Base-by-base conservation (phyloP, 108 stramenopile genomes). In the Mediolabrus comicus region DNA sequence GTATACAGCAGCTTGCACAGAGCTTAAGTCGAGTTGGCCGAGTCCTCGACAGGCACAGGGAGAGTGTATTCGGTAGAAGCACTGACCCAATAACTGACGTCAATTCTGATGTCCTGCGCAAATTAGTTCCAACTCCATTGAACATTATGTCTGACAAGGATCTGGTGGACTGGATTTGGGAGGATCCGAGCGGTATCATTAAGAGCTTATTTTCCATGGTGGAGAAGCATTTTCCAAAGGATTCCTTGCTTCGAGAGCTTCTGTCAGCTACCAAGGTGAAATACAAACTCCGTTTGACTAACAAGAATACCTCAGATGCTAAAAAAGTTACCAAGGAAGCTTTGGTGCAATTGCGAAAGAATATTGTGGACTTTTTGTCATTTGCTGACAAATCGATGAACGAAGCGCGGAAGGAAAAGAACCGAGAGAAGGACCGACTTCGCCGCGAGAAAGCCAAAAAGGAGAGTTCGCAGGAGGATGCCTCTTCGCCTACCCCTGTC, bases 1-100 rank as follows among this genome's bases (percentile, higher is more conserved):
- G 92, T 14, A 91, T 94, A 62, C 92, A 94, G 55, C 88, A 89
- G 70, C 79, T 95, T 49, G 86, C 94, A 3, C 91, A 92, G 49
- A 79, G 86, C 24, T 71, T 95, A 17, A 87, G 85, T 52, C 79
- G 91, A 46, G 82, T 95, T 29, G 94, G 94, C 25, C 86, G 94
- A 69, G 91, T 92, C 59, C 79, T 95, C 38, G 88, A 91, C 65
- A 80, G 91, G 16, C 94, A 95, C 73, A 64, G 94, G 69, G 89
- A 92, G 25, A 62, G 31, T 31, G 62, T 65, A 3, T 69, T 41
- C 25, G 31, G 49, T 29, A 59, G 77, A 79, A 63, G 67, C 17
- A 34, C 55, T 57, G 43, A 24, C 9, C 16, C 14, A 19, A 53
- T 38, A 14, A 14, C 53, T 31, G 46, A 24, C 0, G 51, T 69